Base-by-base conservation (phyloP, 495 filamentous ascomycete species). In the Extremus antarcticus region DNA sequence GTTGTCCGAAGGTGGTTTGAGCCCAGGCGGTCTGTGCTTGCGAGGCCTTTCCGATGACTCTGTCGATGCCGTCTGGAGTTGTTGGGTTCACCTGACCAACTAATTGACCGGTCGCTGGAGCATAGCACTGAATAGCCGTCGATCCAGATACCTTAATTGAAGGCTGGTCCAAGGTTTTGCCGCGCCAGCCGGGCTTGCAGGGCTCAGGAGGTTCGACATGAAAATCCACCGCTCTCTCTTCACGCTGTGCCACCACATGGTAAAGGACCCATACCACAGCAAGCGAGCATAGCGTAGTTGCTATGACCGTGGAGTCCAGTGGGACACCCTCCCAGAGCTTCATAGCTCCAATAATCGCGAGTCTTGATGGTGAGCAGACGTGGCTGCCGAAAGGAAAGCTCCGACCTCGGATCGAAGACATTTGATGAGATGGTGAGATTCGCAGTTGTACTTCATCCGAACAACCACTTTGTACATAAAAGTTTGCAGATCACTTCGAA, bases 71-170 rank as follows among this genome's bases (percentile, higher is more conserved):
- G 51, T 83, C 80, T 1, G 80, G 73, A 0, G 85, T 90, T 13
- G 82, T 78, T 15, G 92, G 89, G 64, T 85, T 87, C 54, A 91
- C 83, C 54, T 78, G 73, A 43, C 89, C 90, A 23, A 98, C 80
- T 48, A 87, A 79, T 62, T 83, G 77, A 50, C 91, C 92, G 45
- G 87, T 94, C 0, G 91, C 91, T 1, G 92, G 92, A 50, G 82
- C 85, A 67, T 96, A 97, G 74, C 92, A 90, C 70, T 86, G 85
- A 40, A 91, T 85, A 0, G 77, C 74, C 2, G 75, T 78, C 35
- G 77, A 79, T 25, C 74, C 77, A 0, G 75, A 25, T 32, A 79
- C 70, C 61, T 70, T 74, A 58, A 73, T 72, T 52, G 73, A 57
- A 10, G 68, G 69, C 66, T 83, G 66, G 16, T 86, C 79, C 57